Base-by-base conservation (phyloP, 2,329 filamentous ascomycete species). In the Trichophyton mentagrophytes region DNA sequence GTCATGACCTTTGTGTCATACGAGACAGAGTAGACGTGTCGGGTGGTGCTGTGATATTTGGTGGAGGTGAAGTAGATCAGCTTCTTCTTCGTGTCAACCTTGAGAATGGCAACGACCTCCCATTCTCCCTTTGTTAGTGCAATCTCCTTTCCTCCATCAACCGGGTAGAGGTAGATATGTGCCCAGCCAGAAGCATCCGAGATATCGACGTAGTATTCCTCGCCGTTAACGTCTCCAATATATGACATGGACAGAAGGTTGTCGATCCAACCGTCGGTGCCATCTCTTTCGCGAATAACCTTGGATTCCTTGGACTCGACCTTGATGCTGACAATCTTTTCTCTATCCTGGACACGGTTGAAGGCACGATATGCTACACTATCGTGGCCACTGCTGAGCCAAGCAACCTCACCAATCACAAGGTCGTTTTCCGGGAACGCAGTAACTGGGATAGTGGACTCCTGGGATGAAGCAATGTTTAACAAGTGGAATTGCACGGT, bases 321-420 rank as follows among this genome's bases (percentile, higher is more conserved):
- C 63, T 86, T 77, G 2, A 88, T 81, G 0, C 82, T 71, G 1
- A 88, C 79, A 13, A 85, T 74, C 63, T 84, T 85, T 61, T 85
- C 83, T 1, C 77, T 72, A 64, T 87, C 84, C 66, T 88, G 85
- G 0, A 87, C 83, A 3, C 85, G 82, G 69, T 88, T 87, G 73
- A 82, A 88, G 0, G 82, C 82, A 11, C 84, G 80, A 71, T 86
- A 85, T 42, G 86, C 77, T 44, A 88, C 75, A 46, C 78, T 79
- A n/a, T 78, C 74, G 67, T 87, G 84, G 3, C 74, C 73, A 6
- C 82, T 79, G 0, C 85, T 87, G 20, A 87, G 74, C 86, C 86
- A 88, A 0, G 80, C 78, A 3, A 88, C 80, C 68, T 88, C 85
- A 1, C 85, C 85, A 57, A 88, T 79, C 57, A 88, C 80, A 27